A percentile compares a stretch with the other conserved stretches of the same genome.
Evolutionary conservation across 2,329 filamentous ascomycete genomes (phyloP).

Genomic region (Zymoseptoria tritici): DNA sequence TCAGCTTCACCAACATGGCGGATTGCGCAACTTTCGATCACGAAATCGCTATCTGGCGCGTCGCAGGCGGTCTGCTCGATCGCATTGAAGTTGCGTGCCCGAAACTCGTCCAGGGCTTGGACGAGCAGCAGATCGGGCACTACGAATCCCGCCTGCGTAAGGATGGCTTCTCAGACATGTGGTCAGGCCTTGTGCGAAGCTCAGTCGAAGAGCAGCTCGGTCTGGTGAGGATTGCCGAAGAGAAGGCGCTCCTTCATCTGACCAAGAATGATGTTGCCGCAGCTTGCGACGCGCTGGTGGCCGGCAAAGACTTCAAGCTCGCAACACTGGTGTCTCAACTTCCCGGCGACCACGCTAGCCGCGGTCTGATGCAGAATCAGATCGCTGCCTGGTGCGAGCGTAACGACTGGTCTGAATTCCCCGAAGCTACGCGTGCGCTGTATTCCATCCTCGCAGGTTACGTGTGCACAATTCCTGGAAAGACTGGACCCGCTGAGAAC

Average conservation of each 20-base stretch:
- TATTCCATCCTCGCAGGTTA: conserved; percentile 89
- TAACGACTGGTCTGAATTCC: conserved; percentile 80
- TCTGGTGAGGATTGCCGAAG: conserved; percentile 60
- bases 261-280: conserved; percentile 72
- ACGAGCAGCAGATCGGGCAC: conserved; percentile 35
- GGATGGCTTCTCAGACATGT: conserved; percentile 62
- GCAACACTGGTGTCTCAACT: conserved; percentile 78
- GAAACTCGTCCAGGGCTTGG: conserved; percentile 28
- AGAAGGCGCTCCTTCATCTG: conserved; percentile 74
- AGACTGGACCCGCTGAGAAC: conserved; percentile 70
- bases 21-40: conserved; percentile 36
- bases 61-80: conserved; percentile 83
- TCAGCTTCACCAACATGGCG: conserved; percentile 44
- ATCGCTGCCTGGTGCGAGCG: conserved; percentile 76
- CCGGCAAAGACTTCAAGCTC: conserved; percentile 72
- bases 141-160: conserved; percentile 39
- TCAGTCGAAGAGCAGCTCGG: conserved; percentile 42
- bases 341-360: conserved; percentile 61
- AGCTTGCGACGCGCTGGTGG: conserved; percentile 71
- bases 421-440: conserved; percentile 71
- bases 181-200: conserved; percentile 39
- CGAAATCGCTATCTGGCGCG: conserved; percentile 74
- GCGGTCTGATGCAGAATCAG: conserved; percentile 70
- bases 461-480: conserved; percentile 73
- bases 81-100: conserved; percentile 35